Evolutionary conservation across 495 filamentous ascomycete species (phyloP), one percentile per base, ranked within the genome.

Genomic region (Xylaria intraflava): DNA sequence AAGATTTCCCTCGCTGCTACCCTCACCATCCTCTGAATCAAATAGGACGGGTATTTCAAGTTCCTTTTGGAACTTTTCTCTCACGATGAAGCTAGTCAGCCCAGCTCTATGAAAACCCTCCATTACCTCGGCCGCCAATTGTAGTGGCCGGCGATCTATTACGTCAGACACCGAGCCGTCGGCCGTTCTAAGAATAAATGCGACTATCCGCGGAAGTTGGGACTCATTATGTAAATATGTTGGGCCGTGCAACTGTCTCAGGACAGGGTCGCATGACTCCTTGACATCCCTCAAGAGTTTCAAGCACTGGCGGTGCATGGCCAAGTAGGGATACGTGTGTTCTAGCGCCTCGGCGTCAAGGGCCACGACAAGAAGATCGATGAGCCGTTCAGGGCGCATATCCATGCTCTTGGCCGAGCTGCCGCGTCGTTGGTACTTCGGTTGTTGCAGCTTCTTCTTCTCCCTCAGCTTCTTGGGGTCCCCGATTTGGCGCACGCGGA

Each of bases 301-400:
- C 70, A 67, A 76, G 56, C 66, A 71, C n/a, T 30, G 39, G 19
- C 62, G 60, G 50, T 76, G 75, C 55, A 76, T 41, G 1, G 26
- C 26, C 1, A 71, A 38, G 29, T 70, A 72, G 24, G 73, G 71
- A 33, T 73, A 67, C 22, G 54, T 29, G 2, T 69, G 26, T 42
- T 68, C 68, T 1, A 65, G 3, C 1, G 60, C 22, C 47, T 76
- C 72, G 9, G 20, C 49, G 2, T 70, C 35, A 12, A 69, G 49
- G 6, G 58, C 51, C 19, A 56, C 22, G 8, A 54, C 44, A 1
- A 67, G 35, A 22, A 42, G 12, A 22, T 47, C 31, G 16, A 67
- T 51, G 1, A 68, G 53, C 14, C 52, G 31, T 9, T 54, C 49
- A 2, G 53, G 47, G 0, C 40, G 52, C 40, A 65, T 17, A 16